Base-by-base conservation (phyloP, 139 green algal species). In the Deuterostichococcus epilithicus region DNA sequence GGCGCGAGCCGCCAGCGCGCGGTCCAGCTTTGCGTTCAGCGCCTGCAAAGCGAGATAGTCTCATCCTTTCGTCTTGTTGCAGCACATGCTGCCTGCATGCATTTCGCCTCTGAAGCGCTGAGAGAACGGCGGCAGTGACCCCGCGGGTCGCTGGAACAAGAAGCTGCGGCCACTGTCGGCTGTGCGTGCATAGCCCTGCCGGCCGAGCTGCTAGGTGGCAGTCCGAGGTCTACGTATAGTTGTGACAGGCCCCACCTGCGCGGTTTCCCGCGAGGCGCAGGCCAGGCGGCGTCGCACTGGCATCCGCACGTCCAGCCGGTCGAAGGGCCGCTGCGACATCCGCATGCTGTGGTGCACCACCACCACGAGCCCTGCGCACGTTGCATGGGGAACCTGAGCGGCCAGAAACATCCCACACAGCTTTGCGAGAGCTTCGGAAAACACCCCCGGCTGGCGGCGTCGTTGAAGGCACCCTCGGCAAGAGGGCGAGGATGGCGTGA, bases 1-100 rank as follows among this genome's bases (percentile, higher is more conserved):
- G 35, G 36, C 68, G 6, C 26, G 37, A 15, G 35, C 26, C 20
- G 39, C 38, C 26, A 75, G 38, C 18, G 78, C 78, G 35, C 72
- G 58, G 23, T 63, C 74, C 39, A 85, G 76, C 75, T 86, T 86
- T 23, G 75, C 74, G 72, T 83, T 38, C 70, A 86, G 81, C n/a
- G 77, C 77, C 72, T 83, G 77, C 52, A 63, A 5, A 52, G 42
- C 8, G 13, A 52, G 42, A 8, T 23, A 23, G 42, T 52, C 42
- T 13, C 8, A 52, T 13, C 8, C 13, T 23, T 52, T 52, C 8
- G 8, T 63, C 52, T 30, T 63, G 3, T 63, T 13, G 28, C 13
- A 13, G 18, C 13, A 63, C 52, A 63, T 30, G 52, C 52, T 63
- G 52, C 10, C 42, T 23, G 42, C 42, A 22, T 82, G 74, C 74